phyloP scores from a whole-genome alignment of 1,139 yeast genomes.

The Magnusiomyces ingens region DNA sequence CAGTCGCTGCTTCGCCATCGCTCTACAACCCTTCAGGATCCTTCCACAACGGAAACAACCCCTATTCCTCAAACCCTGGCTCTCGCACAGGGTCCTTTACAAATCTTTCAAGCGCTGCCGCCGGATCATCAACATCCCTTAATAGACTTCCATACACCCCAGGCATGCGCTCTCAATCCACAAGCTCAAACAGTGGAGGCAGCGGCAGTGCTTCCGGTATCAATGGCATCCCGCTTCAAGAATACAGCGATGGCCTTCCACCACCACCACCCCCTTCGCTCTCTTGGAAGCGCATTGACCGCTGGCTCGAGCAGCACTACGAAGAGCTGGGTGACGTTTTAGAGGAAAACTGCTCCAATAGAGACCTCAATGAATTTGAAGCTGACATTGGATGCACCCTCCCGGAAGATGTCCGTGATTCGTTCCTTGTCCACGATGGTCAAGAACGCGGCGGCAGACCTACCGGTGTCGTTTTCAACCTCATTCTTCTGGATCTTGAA shows the following conservation, averaged over 20 bases:
- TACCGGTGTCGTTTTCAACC: constrained; percentile 67
- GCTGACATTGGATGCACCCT: constrained; percentile 58
- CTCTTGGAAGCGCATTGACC: constrained; percentile 68
- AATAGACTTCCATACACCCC: constrained; percentile 31
- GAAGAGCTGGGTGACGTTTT: constrained; percentile 74
- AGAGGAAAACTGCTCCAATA: constrained; percentile 62
- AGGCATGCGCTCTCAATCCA: constrained; percentile 31
- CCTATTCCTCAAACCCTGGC: constrained; percentile 17
- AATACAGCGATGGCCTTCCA: constrained; percentile 45
- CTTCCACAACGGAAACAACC: constrained; percentile 7
- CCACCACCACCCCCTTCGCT: constrained; percentile 66
- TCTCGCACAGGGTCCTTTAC: constrained; percentile 19
- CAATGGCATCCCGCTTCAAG: constrained; percentile 41
- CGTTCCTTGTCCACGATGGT: constrained; percentile 72
- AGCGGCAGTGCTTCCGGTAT: too few relatives aligned
- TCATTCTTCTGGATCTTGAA: constrained; percentile 65
- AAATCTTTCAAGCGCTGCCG: constrained; percentile 16
- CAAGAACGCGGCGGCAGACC: constrained; percentile 73
- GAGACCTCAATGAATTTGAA: constrained; percentile 73
- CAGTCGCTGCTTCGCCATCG: constrained; percentile 8
- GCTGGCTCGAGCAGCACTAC: constrained; percentile 68
- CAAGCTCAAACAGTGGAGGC: constrained; percentile 21
- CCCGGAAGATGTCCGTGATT: constrained; percentile 71
- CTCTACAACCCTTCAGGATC: constrained; percentile 1
- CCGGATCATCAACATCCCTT: constrained; percentile 26